These are phyloP conservation scores for Dendrothele bispora DNA, from an alignment of 768 basidiomycete species.

Conservation along the genomic window DNA sequence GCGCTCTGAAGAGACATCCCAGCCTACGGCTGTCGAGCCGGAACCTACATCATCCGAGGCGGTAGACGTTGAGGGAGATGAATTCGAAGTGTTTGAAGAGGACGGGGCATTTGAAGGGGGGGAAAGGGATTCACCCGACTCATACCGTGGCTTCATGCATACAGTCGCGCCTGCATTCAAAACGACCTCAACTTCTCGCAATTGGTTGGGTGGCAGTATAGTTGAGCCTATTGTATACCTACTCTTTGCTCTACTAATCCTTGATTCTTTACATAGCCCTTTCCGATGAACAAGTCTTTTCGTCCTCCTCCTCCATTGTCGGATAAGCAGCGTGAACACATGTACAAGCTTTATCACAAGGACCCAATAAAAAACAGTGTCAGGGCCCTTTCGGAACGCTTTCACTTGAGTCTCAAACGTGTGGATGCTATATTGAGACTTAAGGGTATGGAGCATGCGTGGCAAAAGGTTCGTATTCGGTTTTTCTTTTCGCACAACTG, in stretches of 20 bases:
- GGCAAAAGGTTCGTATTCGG: constrained; percentile 62
- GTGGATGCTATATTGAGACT: constrained; percentile 81
- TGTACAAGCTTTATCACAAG: constrained; percentile 63
- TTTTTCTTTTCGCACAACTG: constrained; percentile 16
- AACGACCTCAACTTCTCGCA: constrained; percentile 44
- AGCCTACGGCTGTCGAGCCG: neutral
- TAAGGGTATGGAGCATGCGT: constrained; percentile 73
- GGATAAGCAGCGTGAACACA: constrained; percentile 49
- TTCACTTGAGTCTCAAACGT: constrained; percentile 73
- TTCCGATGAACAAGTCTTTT: constrained; percentile 84
- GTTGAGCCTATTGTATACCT: constrained; percentile 42
- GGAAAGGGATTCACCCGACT: constrained; percentile 23
- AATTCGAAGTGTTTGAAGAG: constrained; percentile 14
- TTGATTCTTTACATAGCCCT: constrained; percentile 55
- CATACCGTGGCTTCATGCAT: constrained; percentile 41
- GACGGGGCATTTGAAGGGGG: constrained; percentile 11
- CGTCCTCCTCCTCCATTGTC: constrained; percentile 78
- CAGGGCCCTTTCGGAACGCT: constrained; percentile 58
- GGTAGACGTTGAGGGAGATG: constrained; percentile 18
- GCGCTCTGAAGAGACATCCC: no score
- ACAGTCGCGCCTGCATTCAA: constrained; percentile 42
- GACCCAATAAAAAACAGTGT: constrained; percentile 57
- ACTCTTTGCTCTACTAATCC: constrained; percentile 7
- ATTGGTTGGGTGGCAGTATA: constrained; percentile 62
- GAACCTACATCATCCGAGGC: constrained; percentile 1